Conservation (phyloP, 129 eudicot species). For the Chrysanthemum makinoi region DNA sequence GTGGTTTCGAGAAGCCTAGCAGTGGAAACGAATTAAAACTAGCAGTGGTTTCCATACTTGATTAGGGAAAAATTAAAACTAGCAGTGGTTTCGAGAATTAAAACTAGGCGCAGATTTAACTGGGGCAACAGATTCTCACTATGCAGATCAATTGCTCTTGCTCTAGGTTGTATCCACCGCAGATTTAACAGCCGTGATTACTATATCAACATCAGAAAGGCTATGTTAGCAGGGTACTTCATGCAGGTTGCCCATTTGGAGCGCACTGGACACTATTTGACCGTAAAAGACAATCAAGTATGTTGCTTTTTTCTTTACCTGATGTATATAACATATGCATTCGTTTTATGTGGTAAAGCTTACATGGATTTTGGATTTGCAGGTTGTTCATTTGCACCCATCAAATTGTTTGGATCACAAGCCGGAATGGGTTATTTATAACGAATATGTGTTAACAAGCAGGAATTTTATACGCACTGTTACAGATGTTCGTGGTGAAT, state of each 20-base stretch:
- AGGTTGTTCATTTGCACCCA: constrained; percentile 91
- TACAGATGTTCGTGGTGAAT: constrained; percentile 92
- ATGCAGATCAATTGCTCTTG: too few relatives aligned
- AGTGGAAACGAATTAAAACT: too few relatives aligned
- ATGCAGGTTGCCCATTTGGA: constrained; percentile 98
- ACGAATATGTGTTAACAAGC: constrained; percentile 82
- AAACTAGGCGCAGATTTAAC: too few relatives aligned
- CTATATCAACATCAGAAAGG: constrained; percentile 13
- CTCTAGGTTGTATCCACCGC: too few relatives aligned
- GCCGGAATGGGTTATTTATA: constrained; percentile 96
- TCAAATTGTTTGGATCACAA: constrained; percentile 91
- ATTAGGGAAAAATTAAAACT: too few relatives aligned
- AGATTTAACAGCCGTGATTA: constrained; percentile 25
- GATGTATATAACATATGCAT: too few relatives aligned
- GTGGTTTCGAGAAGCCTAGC: too few relatives aligned
- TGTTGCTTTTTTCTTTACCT: constrained; percentile 24
- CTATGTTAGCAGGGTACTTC: constrained; percentile 89
- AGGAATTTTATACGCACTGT: constrained; percentile 91
- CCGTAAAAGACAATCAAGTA: constrained; percentile 84
- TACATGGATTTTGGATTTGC: too few relatives aligned
- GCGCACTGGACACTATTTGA: constrained; percentile 85
- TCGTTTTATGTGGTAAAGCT: constrained; percentile 25
- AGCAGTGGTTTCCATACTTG: too few relatives aligned
- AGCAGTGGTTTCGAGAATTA: too few relatives aligned
- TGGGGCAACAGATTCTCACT: too few relatives aligned